A percentile compares a stretch with the other conserved stretches of the same genome.
Conservation (phyloP, 2,329 filamentous ascomycete genomes). For the Aurifilum marmelostoma region DNA sequence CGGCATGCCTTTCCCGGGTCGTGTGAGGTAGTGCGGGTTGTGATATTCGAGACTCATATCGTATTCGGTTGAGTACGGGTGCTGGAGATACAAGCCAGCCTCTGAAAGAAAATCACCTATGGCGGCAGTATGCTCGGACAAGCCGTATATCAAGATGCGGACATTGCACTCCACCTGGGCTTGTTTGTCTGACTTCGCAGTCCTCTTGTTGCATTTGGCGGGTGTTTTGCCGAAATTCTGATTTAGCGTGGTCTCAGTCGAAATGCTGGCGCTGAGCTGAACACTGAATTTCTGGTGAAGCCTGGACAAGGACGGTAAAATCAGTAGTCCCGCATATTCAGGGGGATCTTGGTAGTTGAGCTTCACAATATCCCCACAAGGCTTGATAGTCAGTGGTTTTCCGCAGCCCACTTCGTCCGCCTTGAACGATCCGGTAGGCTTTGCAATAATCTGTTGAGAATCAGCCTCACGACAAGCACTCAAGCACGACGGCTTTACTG, state of each 20-base stretch:
- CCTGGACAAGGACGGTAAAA: not conserved
- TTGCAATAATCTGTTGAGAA: not conserved
- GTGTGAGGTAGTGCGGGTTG: not conserved
- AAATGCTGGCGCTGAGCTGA: not conserved
- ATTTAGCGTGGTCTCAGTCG: not conserved
- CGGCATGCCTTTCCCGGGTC: not conserved
- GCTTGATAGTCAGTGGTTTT: not conserved
- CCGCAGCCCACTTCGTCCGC: not conserved
- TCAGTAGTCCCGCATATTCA: not conserved
- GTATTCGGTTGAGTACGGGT: not conserved
- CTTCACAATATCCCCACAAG: not conserved
- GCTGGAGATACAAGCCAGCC: slow-evolving; percentile 3
- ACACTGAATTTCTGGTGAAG: not conserved
- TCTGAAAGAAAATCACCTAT: not conserved
- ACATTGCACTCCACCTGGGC: not conserved
- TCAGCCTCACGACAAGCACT: not conserved
- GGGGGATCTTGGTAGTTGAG: not conserved
- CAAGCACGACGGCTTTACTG: not conserved
- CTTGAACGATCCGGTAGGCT: not conserved
- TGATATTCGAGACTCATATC: not conserved
- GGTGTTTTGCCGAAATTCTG: not conserved
- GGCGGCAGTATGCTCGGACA: not conserved
- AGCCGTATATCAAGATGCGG: not conserved
- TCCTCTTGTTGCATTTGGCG: not conserved
- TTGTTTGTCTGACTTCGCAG: not conserved